phyloP scores from a whole-genome alignment of 2,329 filamentous ascomycete genomes.

The Ceratocystis alfenasii region DNA sequence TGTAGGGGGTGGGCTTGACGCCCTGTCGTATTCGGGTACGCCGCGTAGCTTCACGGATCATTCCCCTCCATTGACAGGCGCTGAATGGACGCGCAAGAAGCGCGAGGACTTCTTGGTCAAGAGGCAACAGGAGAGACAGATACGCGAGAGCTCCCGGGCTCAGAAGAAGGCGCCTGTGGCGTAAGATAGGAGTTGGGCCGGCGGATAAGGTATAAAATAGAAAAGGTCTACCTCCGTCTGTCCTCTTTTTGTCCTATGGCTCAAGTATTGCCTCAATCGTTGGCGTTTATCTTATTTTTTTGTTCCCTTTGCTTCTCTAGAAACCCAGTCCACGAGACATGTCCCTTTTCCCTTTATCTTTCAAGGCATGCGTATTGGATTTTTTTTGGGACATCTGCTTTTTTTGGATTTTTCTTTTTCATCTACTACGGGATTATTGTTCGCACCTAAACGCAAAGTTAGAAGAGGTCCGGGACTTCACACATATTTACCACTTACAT shows the following conservation, averaged over 20 bases:
- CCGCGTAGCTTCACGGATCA: constrained; percentile 12
- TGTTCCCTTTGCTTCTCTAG: too few species aligned
- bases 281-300: too few species aligned
- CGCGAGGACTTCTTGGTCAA: constrained; percentile 17
- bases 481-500: not conserved
- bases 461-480: not conserved
- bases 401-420: constrained; percentile 14
- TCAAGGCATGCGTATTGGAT: constrained; percentile 8
- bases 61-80: not conserved
- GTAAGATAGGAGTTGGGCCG: not conserved
- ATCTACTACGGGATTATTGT: constrained; percentile 9
- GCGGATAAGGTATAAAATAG: too few species aligned
- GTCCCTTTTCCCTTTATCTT: not conserved
- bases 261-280: too few species aligned
- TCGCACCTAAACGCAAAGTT: not conserved
- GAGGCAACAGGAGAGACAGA: constrained; percentile 18
- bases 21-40: constrained; percentile 6
- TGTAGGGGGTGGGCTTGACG: not conserved
- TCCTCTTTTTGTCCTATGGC: too few species aligned
- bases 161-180: constrained; percentile 32
- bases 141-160: constrained; percentile 8
- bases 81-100: constrained; percentile 32
- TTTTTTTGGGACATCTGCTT: constrained; percentile 13
- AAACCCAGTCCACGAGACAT: not conserved
- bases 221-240: too few species aligned